Evolutionary conservation across 306 rosid species (phyloP), one percentile per base, ranked within the genome.

Genomic region (Astragalus glycyphyllos): DNA sequence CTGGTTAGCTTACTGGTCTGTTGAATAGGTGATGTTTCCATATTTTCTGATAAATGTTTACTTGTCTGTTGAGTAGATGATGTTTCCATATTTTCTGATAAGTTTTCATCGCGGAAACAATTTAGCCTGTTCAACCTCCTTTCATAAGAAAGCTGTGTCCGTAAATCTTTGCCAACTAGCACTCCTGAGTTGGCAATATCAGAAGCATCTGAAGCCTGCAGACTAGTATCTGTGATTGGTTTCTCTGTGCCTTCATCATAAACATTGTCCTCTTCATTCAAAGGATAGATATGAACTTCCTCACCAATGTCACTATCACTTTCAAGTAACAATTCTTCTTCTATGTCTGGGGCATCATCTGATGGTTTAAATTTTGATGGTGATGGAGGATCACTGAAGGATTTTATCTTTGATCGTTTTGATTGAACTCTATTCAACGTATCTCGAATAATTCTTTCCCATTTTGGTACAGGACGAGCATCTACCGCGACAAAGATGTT

Each of bases 311-410:
- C 98, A 70, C 90, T 75, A 31, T 93, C 98, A 80, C 89, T 89
- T 78, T 88, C 92, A 31, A 81, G 70, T 48, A 85, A 57, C 8
- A 85, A 78, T 70, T 93, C 98, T 81, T 87, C 98, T 75, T 88
- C 96, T 38, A 87, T 67, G 74, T 83, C 83, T 6, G 92, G 81
- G 55, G 72, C 59, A 60, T 90, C 94, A 17, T 81, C 86, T 14
- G 79, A 68, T 72, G 88, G 94, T 83, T 85, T 93, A 70, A 79
- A 93, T 62, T 86, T 93, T 63, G 97, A 90, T 12, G 98, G 98
- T 6, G 98, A 88, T 12, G 96, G 96, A 61, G 98, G 98, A 73
- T 90, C 98, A 41, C 96, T 93, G 50, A 85, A 93, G 75, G 89
- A 88, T 83, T 90, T 93, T 59, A 86, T 31, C 85, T 90, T 90